phyloP scores from a whole-genome alignment of 2,329 filamentous ascomycete genomes.

The Fusarium secorum region DNA sequence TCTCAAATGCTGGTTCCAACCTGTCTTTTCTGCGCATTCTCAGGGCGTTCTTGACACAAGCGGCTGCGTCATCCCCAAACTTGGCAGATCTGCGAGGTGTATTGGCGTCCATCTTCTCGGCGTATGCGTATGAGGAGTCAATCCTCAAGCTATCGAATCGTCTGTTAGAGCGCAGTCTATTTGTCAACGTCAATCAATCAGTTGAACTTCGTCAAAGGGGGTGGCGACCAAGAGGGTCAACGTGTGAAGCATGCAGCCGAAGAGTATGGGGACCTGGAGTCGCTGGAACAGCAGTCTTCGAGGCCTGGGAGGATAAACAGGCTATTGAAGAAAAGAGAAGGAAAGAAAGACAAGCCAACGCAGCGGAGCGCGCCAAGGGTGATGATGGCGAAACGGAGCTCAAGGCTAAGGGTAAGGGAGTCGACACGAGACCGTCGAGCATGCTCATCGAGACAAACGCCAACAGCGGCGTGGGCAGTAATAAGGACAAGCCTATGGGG shows the following conservation, averaged over 20 bases:
- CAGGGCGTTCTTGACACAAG: slow-evolving; percentile 84
- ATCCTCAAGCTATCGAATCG: slow-evolving; percentile 85
- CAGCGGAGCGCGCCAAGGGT: slow-evolving; percentile 50
- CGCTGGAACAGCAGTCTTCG: slow-evolving; percentile 74
- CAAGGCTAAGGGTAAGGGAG: slow-evolving; percentile 56
- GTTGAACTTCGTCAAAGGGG: slow-evolving; percentile 80
- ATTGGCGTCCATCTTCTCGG: slow-evolving; percentile 88
- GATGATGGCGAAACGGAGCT: slow-evolving; percentile 44
- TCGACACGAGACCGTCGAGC: slow-evolving; percentile 52
- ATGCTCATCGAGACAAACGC: slow-evolving; percentile 48
- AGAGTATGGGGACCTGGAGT: slow-evolving; percentile 91
- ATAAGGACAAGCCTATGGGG: slow-evolving; percentile 62
- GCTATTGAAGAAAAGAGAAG: slow-evolving; percentile 56
- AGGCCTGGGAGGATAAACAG: slow-evolving; percentile 77
- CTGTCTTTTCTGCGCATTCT: slow-evolving; percentile 88
- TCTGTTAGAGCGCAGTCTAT: slow-evolving; percentile 87
- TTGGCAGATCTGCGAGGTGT: slow-evolving; percentile 87
- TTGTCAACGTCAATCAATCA: slow-evolving; percentile 80
- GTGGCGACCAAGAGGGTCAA: slow-evolving; percentile 86
- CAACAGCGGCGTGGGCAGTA: slow-evolving; percentile 7
- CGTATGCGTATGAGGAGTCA: slow-evolving; percentile 93
- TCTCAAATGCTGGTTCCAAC: slow-evolving; percentile 58
- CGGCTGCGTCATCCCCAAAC: slow-evolving; percentile 82
- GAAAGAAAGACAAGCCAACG: slow-evolving; percentile 52
- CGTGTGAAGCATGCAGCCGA: slow-evolving; percentile 84